These are phyloP conservation scores for Serendipita sp. DNA, from an alignment of 768 basidiomycete genomes.

Conservation along the genomic window DNA sequence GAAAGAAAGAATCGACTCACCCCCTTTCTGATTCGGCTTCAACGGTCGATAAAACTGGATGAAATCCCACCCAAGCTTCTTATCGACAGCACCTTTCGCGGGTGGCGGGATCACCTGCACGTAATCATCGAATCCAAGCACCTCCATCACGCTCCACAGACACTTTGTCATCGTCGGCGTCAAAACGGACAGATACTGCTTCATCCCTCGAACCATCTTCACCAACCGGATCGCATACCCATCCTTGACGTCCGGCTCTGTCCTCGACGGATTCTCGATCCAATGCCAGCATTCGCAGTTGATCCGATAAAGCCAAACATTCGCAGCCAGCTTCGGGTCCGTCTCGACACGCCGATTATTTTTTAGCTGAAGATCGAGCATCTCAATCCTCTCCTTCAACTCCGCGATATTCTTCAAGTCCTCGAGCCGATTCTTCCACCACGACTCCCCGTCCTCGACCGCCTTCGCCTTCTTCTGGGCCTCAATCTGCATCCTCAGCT, in stretches of 20 bases:
- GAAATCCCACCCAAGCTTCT: conserved; percentile 34
- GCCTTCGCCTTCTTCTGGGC: conserved; percentile 30
- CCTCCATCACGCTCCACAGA: conserved; percentile 26
- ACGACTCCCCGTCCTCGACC: conserved; percentile 26
- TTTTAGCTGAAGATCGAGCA: conserved; percentile 23
- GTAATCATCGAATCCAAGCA: conserved; percentile 35
- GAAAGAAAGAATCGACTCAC: conserved; percentile 26
- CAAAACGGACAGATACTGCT: conserved; percentile 24
- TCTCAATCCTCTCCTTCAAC: conserved; percentile 21
- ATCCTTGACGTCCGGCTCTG: conserved; percentile 28
- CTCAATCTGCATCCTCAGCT: conserved; percentile 30
- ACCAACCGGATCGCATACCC: conserved; percentile 31
- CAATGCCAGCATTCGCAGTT: conserved; percentile 37
- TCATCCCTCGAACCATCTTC: conserved; percentile 27
- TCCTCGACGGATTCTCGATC: conserved; percentile 31
- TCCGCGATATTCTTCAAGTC: conserved; percentile 22
- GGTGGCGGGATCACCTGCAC: conserved; percentile 10
- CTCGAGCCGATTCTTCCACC: conserved; percentile 39
- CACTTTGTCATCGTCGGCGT: conserved; percentile 23
- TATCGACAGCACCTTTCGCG: conserved; percentile 17
- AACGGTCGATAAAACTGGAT: conserved; percentile 34
- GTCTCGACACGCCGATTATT: conserved; percentile 29
- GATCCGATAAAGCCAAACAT: conserved; percentile 37
- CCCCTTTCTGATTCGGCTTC: conserved; percentile 20
- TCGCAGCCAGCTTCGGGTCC: conserved; percentile 24